phyloP scores from a whole-genome alignment of 371 early-diverging fungal genomes.

The Syncephalastrum sp. region DNA sequence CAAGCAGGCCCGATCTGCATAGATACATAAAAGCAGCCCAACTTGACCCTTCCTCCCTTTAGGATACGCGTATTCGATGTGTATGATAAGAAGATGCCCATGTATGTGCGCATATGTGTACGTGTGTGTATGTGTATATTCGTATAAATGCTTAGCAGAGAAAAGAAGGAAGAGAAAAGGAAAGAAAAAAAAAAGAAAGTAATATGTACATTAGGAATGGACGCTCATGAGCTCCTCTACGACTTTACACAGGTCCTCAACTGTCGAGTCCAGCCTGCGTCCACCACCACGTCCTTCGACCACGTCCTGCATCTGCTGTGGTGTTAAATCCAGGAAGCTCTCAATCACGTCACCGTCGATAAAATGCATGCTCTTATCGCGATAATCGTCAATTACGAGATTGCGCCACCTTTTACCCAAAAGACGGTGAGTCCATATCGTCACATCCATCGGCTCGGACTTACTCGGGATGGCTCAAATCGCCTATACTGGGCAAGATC shows the following conservation, averaged over 20 bases:
- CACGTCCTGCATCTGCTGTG: slow-evolving; percentile 64
- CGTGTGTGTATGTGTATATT: too few relatives aligned
- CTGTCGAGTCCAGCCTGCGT: slow-evolving; percentile 36
- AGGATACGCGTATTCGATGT: too few relatives aligned
- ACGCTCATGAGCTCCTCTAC: slow-evolving; percentile 50
- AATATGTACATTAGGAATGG: slow-evolving; percentile 32
- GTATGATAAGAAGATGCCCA: too few relatives aligned
- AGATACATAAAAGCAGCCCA: too few relatives aligned
- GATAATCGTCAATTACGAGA: slow-evolving; percentile 58
- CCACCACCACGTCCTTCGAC: slow-evolving; percentile 53
- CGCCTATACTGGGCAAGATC: slow-evolving; percentile 65
- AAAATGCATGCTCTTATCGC: slow-evolving; percentile 59
- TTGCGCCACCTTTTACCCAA: slow-evolving; percentile 56
- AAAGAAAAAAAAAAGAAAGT: neutral
- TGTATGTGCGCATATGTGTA: too few relatives aligned
- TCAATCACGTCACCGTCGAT: slow-evolving; percentile 94
- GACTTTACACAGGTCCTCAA: slow-evolving; percentile 50
- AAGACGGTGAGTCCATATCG: neutral
- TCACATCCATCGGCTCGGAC: slow-evolving; percentile 9
- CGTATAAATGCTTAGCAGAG: too few relatives aligned
- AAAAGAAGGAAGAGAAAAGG: too few relatives aligned
- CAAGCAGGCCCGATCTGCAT: too few relatives aligned
- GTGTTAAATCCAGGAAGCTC: slow-evolving; percentile 72
- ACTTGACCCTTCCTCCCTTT: too few relatives aligned
- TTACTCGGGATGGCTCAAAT: slow-evolving; percentile 65